Evolutionary conservation across 257 asterid species (phyloP), one percentile per base, ranked within the genome.

Genomic region (Agastache rugosa): DNA sequence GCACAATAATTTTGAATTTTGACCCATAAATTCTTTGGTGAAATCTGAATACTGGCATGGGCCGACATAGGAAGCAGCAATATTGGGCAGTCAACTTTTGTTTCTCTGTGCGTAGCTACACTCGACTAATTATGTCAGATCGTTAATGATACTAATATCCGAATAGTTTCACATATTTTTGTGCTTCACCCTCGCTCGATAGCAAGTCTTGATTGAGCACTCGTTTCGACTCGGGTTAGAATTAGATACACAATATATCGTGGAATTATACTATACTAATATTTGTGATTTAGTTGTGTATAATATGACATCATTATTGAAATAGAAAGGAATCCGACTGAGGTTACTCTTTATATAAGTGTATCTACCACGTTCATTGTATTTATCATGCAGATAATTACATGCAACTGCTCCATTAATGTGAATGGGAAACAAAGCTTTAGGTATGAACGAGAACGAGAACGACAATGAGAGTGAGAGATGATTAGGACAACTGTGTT

Each of bases 401-500:
- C 29, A 11, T 73, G 58, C 71, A 74, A 74, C 66, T 16, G n/a
- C 72, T 64, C 66, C 59, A 63, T 64, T 53, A 37, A 74, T 65
- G 66, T 35, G 50, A 59, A 63, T 55, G 31, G 7, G 65, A 74
- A 50, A 48, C 37, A 54, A 14, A 20, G 54, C 53, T 19, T 19
- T 53, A 58, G 63, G 29, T 41, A 22, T n/a, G 42, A 41, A 12
- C 10, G 23, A 9, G 53, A 45, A 11, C 2, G 34, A 29, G 34
- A 45, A n/a, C n/a, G n/a, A n/a, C n/a, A n/a, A n/a, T n/a, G 51
- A 45, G 51, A 48, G 1, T n/a, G 23, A 10, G 22, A 69, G 15
- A 53, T 20, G 75, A 56, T 71, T 23, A 58, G 56, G 59, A 71
- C 59, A 41, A 58, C 59, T 44, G 58, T 41, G 56, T 70, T 48